These are phyloP conservation scores for Penicillium sp. DNA, from an alignment of 2,329 filamentous ascomycete species.

Conservation along the genomic window DNA sequence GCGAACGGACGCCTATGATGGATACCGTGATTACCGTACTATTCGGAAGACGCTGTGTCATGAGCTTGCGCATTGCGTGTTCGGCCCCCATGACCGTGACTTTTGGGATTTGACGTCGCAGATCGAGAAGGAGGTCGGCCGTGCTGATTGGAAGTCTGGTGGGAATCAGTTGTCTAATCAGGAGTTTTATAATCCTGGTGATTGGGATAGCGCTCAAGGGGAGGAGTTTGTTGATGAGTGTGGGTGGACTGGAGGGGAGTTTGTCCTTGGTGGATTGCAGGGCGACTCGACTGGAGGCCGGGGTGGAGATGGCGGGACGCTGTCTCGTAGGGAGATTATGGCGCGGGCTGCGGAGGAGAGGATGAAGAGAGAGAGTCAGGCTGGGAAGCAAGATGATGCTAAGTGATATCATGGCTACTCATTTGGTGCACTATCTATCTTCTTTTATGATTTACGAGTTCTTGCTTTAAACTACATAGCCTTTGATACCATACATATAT, in stretches of 20 bases:
- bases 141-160: constrained; percentile 71
- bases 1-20: constrained; percentile 90
- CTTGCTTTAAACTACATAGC: background rate
- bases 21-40: constrained; percentile 87
- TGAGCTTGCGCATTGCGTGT: constrained; percentile 90
- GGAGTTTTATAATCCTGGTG: constrained; percentile 59
- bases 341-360: constrained; percentile 71
- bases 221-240: constrained; percentile 64
- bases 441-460: constrained; percentile 7
- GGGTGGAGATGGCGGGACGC: constrained; percentile 25
- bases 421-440: background rate
- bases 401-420: background rate
- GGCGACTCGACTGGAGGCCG: constrained; percentile 40
- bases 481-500: background rate
- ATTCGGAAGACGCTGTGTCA: constrained; percentile 92
- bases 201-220: constrained; percentile 49
- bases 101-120: constrained; percentile 88
- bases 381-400: constrained; percentile 28
- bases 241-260: constrained; percentile 76
- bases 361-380: constrained; percentile 50
- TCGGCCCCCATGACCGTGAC: constrained; percentile 74
- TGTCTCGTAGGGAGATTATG: constrained; percentile 69
- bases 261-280: constrained; percentile 62
- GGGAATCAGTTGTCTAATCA: constrained; percentile 61
- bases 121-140: constrained; percentile 83